Evolutionary conservation across 306 rosid genomes (phyloP), one percentile per base, ranked within the genome.

Genomic region (Acacia acuminata): DNA sequence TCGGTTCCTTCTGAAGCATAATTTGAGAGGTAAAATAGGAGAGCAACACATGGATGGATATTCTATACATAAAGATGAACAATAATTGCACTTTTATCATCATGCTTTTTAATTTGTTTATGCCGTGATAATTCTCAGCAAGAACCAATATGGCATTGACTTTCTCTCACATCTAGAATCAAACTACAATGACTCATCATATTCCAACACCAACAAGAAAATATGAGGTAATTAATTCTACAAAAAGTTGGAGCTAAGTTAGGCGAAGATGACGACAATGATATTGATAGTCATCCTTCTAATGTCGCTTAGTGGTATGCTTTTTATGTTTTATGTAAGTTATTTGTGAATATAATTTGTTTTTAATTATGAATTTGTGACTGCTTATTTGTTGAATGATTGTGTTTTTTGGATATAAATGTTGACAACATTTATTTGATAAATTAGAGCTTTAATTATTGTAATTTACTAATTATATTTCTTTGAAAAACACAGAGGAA

Each of bases 1-100:
- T 71, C 77, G 76, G 80, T 81, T 73, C 71, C 75, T 74, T 84
- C 84, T 68, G 27, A 64, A 34, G 55, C 85, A 78, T 84, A 83
- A n/a, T 78, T 82, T 83, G 43, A 48, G 51, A 48, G 67, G 25
- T 51, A n/a, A 47, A 73, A 38, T 51, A 73, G 22, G 71, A 79
- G 38, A 71, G 48, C 83, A 83, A 78, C 71, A 20, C 75, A n/a
- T 66, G 81, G 34, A 27, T 66, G 81, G 34, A 86, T 83, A 77
- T 83, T 80, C 83, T 69, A 32, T 38, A 12, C 27, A 34, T 48
- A 14, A 64, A 70, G 71, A 30, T n/a, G 45, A 47, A 40, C 77
- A 85, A 10, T 86, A 71, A 75, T 79, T 30, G 51, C 19, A 51
- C 58, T 51, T 9, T 17, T 51, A n/a, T 44, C 10, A 27, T 69